These are phyloP conservation scores for Rhodotorula graminis DNA, from an alignment of 768 basidiomycete species.

Conservation along the genomic window DNA sequence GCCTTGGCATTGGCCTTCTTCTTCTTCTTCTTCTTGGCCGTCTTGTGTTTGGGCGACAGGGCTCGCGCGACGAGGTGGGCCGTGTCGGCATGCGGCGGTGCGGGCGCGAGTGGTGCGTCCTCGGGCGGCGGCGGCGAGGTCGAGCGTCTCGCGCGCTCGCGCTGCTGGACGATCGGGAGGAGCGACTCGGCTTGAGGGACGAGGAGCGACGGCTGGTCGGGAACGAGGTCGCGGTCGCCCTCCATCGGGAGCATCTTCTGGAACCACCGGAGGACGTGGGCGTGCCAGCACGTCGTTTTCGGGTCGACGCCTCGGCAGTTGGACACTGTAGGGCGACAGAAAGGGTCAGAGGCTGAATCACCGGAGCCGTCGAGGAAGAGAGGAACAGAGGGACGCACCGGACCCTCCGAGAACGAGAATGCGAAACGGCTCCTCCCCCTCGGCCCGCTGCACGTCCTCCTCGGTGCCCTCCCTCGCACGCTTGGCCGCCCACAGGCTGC, in stretches of 20 bases:
- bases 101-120: no score
- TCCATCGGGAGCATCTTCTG: conserved; percentile 30
- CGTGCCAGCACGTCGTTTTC: conserved; percentile 32
- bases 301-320: conserved; percentile 38
- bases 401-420: conserved; percentile 32
- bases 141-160: not conserved
- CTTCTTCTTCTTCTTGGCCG: not conserved
- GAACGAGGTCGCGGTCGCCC: conserved; percentile 25
- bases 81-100: not conserved
- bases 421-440: conserved; percentile 36
- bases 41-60: not conserved
- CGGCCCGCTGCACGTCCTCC: not conserved
- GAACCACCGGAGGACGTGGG: conserved; percentile 25
- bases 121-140: not conserved
- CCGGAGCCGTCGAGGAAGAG: no score
- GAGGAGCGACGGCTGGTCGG: conserved; percentile 7
- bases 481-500: conserved; percentile 20
- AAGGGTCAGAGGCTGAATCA: not conserved
- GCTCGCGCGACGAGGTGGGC: not conserved
- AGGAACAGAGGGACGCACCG: conserved; percentile 7
- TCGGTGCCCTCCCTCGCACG: conserved; percentile 2
- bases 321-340: not conserved
- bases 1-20: conserved; percentile 15
- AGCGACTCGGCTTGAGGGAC: not conserved
- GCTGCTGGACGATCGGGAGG: not conserved